Percentiles rank a stretch among this genome's conserved stretches.
phyloP scores from a whole-genome alignment of 257 asterid species.

The Lavandula angustifolia region DNA sequence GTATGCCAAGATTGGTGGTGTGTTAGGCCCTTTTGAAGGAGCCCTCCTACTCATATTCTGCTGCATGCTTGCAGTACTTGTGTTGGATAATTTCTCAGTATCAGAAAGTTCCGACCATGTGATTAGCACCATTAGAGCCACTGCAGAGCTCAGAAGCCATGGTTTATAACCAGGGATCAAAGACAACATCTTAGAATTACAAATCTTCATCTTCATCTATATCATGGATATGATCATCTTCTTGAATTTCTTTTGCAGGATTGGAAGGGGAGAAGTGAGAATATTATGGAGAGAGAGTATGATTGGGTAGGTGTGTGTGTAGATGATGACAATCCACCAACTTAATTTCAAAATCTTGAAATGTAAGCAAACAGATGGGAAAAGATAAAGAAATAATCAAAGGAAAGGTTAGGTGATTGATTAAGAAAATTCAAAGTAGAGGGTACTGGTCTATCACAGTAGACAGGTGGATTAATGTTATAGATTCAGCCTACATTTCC shows the following conservation, averaged over 20 bases:
- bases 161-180: constrained; percentile 27
- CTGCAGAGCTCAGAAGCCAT: constrained; percentile 36
- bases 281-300: neutral
- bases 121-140: constrained; percentile 30
- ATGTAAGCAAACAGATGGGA: constrained; percentile 25
- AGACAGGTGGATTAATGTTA: constrained; percentile 32
- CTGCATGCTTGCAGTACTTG: constrained; percentile 6
- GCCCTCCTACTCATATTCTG: constrained; percentile 15
- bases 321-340: constrained; percentile 25
- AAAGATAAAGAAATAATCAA: constrained; percentile 6
- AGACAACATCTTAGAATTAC: constrained; percentile 1
- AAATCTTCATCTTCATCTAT: constrained; percentile 28
- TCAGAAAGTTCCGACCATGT: constrained; percentile 24
- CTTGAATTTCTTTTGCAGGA: neutral
- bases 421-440: constrained; percentile 13
- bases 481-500: constrained; percentile 2
- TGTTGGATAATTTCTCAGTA: constrained; percentile 5
- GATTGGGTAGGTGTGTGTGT: neutral
- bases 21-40: constrained; percentile 39
- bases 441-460: neutral
- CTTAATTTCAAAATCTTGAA: constrained; percentile 30
- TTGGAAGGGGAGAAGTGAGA: neutral
- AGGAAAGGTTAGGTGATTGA: constrained; percentile 1
- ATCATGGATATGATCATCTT: neutral
- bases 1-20: constrained; percentile 56